A percentile compares a stretch with the other conserved stretches of the same genome.
These are phyloP conservation scores for Maudiozyma pseudohumilis DNA, from an alignment of 805 yeast genomes.

Conservation along the genomic window DNA sequence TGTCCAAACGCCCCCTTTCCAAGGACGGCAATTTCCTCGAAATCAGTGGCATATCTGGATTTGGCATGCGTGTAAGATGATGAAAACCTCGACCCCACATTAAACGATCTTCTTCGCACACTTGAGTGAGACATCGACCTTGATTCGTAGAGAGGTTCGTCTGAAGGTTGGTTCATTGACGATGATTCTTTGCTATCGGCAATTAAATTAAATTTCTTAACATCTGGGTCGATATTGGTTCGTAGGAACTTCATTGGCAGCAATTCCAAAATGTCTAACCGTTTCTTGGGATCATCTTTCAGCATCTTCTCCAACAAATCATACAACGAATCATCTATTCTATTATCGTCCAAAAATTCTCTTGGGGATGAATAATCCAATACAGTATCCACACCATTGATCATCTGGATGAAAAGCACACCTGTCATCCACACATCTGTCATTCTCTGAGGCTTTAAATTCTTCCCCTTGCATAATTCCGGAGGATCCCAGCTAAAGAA, in stretches of 20 bases:
- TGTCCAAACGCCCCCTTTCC: constrained; percentile 98
- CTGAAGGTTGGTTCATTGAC: constrained; percentile 6
- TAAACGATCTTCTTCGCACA: constrained; percentile 33
- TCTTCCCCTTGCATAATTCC: constrained; percentile 38
- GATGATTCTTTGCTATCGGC: constrained; percentile 7
- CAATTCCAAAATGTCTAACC: constrained; percentile 78
- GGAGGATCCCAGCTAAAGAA: constrained; percentile 65
- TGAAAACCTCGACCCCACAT: constrained; percentile 31
- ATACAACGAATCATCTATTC: constrained; percentile 46
- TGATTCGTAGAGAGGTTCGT: constrained; percentile 6
- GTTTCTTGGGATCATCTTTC: constrained; percentile 50
- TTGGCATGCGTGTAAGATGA: constrained; percentile 21
- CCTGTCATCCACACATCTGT: constrained; percentile 95
- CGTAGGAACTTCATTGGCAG: constrained; percentile 77
- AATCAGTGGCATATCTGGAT: constrained; percentile 84
- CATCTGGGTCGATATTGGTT: constrained; percentile 44
- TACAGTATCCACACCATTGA: constrained; percentile 49
- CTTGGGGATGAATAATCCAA: constrained; percentile 49
- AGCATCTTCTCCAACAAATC: constrained; percentile 63
- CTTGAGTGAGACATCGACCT: constrained; percentile 21
- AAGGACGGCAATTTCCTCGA: constrained; percentile 83
- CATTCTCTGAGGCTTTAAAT: constrained; percentile 52
- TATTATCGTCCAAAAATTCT: constrained; percentile 44
- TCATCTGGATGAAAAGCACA: constrained; percentile 56
- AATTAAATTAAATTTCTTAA: constrained; percentile 21